phyloP scores from a whole-genome alignment of 2,329 filamentous ascomycete genomes.

The Rutstroemia sp. region DNA sequence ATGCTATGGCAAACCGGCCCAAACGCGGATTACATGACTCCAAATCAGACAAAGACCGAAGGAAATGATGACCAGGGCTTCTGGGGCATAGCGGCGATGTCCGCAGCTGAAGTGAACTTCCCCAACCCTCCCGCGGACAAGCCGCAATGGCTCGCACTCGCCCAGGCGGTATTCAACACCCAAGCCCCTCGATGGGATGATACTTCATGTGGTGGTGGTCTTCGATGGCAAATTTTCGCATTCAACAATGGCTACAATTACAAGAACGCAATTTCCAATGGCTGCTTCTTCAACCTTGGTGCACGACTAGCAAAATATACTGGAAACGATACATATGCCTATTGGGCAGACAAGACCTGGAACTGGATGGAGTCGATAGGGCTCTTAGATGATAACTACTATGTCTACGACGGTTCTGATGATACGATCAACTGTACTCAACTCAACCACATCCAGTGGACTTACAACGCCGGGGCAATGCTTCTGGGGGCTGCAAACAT shows the following conservation, averaged over 20 bases:
- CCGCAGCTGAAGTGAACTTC: conserved; percentile 62
- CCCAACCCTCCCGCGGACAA: conserved; percentile 44
- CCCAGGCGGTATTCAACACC: conserved; percentile 74
- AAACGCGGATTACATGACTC: conserved; percentile 70
- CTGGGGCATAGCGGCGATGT: conserved; percentile 65
- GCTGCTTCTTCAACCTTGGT: conserved; percentile 54
- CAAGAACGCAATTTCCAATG: conserved; percentile 60
- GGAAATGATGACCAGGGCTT: conserved; percentile 73
- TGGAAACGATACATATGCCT: conserved; percentile 65
- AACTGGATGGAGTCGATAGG: conserved; percentile 55
- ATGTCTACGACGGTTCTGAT: conserved; percentile 56
- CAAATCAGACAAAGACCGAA: conserved; percentile 59
- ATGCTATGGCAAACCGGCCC: conserved; percentile 69
- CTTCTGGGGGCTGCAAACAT: conserved; percentile 61
- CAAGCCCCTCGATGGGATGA: conserved; percentile 68
- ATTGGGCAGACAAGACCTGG: conserved; percentile 71
- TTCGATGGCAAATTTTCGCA: conserved; percentile 78
- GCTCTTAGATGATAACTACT: conserved; percentile 52
- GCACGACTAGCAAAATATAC: conserved; percentile 71
- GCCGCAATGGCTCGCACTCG: conserved; percentile 64
- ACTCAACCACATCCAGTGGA: conserved; percentile 57
- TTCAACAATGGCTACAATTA: conserved; percentile 79
- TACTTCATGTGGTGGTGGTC: conserved; percentile 61
- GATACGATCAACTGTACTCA: conserved; percentile 49
- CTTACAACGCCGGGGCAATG: conserved; percentile 61